Evolutionary conservation across 179 eudicot species (phyloP).

Genomic region (Beta macrorhiza): DNA sequence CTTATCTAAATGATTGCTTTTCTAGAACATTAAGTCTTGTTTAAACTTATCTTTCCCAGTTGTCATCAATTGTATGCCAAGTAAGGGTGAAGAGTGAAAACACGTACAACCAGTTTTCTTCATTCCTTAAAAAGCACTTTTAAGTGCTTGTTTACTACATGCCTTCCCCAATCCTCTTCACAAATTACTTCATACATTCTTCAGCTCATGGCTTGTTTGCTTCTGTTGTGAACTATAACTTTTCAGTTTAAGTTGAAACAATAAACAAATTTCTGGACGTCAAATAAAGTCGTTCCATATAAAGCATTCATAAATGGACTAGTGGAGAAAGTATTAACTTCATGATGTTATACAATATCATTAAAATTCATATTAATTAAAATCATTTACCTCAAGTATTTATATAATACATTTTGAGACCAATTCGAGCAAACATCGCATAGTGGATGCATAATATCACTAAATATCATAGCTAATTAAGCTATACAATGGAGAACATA

Average conservation of each 20-base stretch:
- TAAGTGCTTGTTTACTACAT: not conserved
- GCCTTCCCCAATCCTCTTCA: no score
- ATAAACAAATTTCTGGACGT: no score
- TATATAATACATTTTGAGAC: conserved; percentile 11
- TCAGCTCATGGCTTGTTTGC: no score
- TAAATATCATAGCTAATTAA: not conserved
- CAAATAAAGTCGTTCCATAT: no score
- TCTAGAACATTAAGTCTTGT: not conserved
- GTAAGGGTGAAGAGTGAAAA: not conserved
- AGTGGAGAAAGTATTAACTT: not conserved
- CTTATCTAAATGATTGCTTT: not conserved
- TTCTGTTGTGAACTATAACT: no score
- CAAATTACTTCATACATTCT: no score
- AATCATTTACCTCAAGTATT: not conserved
- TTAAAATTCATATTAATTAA: conserved; percentile 1
- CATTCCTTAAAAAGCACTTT: not conserved
- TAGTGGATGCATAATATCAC: conserved; percentile 8
- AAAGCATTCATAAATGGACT: not conserved
- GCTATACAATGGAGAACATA: not conserved
- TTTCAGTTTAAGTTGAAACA: no score
- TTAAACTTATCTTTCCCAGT: not conserved
- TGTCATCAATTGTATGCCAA: not conserved
- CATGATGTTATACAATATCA: conserved; percentile 8
- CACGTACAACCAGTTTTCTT: not conserved
- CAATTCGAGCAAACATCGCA: not conserved